Conservation (phyloP, 768 basidiomycete species). For the Psilocybe cubensis region DNA sequence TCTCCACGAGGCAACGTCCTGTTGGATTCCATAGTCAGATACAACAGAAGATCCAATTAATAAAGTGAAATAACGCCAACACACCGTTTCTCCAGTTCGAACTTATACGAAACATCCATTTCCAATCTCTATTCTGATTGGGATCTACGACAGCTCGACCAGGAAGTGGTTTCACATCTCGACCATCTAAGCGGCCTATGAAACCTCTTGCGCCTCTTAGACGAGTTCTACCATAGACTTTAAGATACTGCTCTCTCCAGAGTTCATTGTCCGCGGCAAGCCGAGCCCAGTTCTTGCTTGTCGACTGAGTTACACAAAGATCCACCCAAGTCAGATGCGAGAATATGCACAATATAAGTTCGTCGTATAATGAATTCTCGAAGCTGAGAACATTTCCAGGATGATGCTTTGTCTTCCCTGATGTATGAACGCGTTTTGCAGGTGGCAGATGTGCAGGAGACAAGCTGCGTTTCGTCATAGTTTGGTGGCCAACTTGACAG, state of each 20-base stretch:
- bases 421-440: slow-evolving; percentile 56
- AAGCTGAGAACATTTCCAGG: slow-evolving; percentile 38
- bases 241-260: slow-evolving; percentile 71
- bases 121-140: slow-evolving; percentile 68
- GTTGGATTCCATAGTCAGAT: slow-evolving; percentile 5
- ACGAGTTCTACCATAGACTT: slow-evolving; percentile 66
- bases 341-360: slow-evolving; percentile 76
- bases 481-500: neutral
- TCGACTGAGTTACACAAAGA: slow-evolving; percentile 66
- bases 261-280: slow-evolving; percentile 73
- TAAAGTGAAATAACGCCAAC: slow-evolving; percentile 11
- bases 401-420: slow-evolving; percentile 6
- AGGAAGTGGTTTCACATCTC: slow-evolving; percentile 63
- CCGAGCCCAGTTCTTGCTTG: slow-evolving; percentile 68
- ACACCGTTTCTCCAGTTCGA: slow-evolving; percentile 82
- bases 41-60: slow-evolving; percentile 15
- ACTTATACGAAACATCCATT: slow-evolving; percentile 86
- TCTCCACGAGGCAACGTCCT: slow-evolving; percentile 69
- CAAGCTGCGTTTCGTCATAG: slow-evolving; percentile 55
- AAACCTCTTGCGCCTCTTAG: slow-evolving; percentile 72
- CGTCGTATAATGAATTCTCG: slow-evolving; percentile 69
- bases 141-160: slow-evolving; percentile 44
- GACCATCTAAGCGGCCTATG: slow-evolving; percentile 55
- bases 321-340: slow-evolving; percentile 68
- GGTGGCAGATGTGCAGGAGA: slow-evolving; percentile 55